Evolutionary conservation across 1,284 basidiomycete species (phyloP), one percentile per base, ranked within the genome.

Genomic region (Pholiota adiposa): DNA sequence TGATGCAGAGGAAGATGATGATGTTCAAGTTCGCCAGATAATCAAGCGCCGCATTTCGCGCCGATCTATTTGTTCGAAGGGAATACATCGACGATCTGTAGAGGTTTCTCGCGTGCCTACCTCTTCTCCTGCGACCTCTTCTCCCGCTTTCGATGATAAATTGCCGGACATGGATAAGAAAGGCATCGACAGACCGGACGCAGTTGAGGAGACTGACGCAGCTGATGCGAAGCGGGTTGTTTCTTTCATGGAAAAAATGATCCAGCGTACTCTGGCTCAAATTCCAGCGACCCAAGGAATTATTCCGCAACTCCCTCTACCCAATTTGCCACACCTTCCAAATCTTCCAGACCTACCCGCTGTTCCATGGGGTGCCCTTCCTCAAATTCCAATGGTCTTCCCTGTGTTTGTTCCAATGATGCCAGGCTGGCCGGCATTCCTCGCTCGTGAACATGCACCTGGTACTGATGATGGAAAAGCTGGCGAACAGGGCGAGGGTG

Each of bases 301-400:
- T 27, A 77, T 78, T 59, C 82, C 85, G 18, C 83, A 85, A 60
- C 74, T 88, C 31, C 83, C 82, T n/a, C 19, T 63, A 9, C 63
- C 63, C 12, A 56, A 65, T 43, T 73, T 63, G 7, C 63, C 63
- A 4, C 63, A 65, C 44, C 74, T 87, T 27, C 83, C 67, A 53
- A 63, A 65, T 31, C 59, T 70, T 5, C 70, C 67, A 19, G 67
- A 67, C 50, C 51, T 72, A 9, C 63, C 65, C 36, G 64, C 63
- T 23, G 64, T 64, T 18, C 63, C 61, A 29, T 90, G 89, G 89
- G 83, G 75, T 44, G 82, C 82, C 18, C 73, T 92, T 12, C 87
- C 86, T 2, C 88, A 90, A 63, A 83, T 92, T 59, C 89, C 89
- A 0, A 80, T 90, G 72, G 88, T 90, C n/a, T 91, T 92, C 80